A percentile compares a stretch with the other conserved stretches of the same genome.
Evolutionary conservation across 2,329 filamentous ascomycete species (phyloP).

Genomic region (Colletotrichum salicis): DNA sequence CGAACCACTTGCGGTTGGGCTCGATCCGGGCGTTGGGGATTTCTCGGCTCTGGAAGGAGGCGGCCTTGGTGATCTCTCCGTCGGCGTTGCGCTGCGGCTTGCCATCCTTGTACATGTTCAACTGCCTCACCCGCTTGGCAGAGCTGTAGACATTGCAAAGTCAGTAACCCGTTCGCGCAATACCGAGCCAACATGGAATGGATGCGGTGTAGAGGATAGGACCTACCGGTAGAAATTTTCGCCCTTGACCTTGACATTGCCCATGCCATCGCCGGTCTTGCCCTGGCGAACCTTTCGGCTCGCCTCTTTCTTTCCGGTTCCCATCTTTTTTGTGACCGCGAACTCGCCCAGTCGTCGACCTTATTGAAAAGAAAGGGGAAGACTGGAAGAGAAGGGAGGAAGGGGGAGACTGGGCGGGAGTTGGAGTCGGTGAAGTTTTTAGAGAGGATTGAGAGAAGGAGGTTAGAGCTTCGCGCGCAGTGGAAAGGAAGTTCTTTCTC

Average conservation of each 20-base stretch:
- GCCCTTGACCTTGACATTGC: conserved; percentile 91
- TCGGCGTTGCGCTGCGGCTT: conserved; percentile 82
- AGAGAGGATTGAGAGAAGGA: conserved; percentile 36
- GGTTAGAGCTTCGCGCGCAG: conserved; percentile 26
- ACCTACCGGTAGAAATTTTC: conserved; percentile 95
- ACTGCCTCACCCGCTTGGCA: conserved; percentile 87
- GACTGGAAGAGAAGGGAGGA: background rate
- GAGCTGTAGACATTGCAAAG: conserved; percentile 45
- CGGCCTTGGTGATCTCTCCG: conserved; percentile 87
- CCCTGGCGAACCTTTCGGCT: conserved; percentile 85
- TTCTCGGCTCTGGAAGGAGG: conserved; percentile 85
- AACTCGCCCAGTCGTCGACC: conserved; percentile 32
- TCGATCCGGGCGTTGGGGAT: conserved; percentile 87
- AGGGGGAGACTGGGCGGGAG: conserved; percentile 26
- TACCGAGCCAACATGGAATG: background rate
- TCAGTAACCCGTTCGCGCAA: background rate
- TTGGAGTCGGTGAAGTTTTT: conserved; percentile 21
- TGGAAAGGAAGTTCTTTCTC: conserved; percentile 34
- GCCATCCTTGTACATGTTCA: conserved; percentile 93
- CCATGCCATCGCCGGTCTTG: conserved; percentile 86
- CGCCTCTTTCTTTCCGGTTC: conserved; percentile 91
- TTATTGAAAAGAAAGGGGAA: conserved; percentile 37
- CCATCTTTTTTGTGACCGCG: conserved; percentile 66
- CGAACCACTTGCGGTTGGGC: conserved; percentile 98
- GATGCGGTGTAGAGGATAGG: background rate